Evolutionary conservation across 805 yeast genomes (phyloP).

Genomic region (Cyberlindnera mycetangii): DNA sequence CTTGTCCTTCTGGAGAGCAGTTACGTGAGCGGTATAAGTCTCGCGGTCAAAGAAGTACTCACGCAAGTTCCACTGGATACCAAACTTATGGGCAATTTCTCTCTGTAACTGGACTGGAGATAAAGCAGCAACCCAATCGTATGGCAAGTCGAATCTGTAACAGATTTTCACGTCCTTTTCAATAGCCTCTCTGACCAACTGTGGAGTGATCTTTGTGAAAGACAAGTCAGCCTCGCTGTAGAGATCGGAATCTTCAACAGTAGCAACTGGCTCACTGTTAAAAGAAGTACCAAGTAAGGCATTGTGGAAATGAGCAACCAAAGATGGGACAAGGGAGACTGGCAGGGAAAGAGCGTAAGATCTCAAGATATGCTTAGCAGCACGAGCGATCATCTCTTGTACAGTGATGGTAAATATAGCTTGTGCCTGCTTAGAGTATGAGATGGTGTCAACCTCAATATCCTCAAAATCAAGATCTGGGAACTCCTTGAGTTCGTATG

Average conservation of each 20-base stretch:
- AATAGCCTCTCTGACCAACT: conserved; percentile 42
- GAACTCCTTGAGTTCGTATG: conserved; percentile 18
- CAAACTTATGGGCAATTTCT: conserved; percentile 72
- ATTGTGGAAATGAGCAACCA: conserved; percentile 71
- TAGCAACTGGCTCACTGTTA: conserved; percentile 38
- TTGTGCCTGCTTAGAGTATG: conserved; percentile 15
- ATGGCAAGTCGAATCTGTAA: conserved; percentile 58
- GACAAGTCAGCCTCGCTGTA: conserved; percentile 40
- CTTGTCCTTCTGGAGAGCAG: conserved; percentile 34
- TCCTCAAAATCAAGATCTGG: conserved; percentile 24
- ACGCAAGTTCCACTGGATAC: conserved; percentile 75
- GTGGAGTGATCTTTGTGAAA: conserved; percentile 46
- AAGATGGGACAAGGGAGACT: conserved; percentile 49
- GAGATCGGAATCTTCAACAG: conserved; percentile 41
- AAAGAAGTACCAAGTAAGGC: conserved; percentile 55
- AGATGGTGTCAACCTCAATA: conserved; percentile 13
- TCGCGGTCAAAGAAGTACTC: conserved; percentile 39
- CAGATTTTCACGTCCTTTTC: conserved; percentile 54
- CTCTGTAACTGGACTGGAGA: conserved; percentile 50
- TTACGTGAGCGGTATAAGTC: conserved; percentile 21
- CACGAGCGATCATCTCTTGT: conserved; percentile 75
- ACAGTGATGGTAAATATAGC: conserved; percentile 17
- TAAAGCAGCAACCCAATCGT: conserved; percentile 42
- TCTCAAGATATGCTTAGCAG: conserved; percentile 72
- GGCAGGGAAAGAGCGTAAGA: conserved; percentile 45